Conservation (phyloP, 2,329 filamentous ascomycete species). For the Tolypocladium capitatum region DNA sequence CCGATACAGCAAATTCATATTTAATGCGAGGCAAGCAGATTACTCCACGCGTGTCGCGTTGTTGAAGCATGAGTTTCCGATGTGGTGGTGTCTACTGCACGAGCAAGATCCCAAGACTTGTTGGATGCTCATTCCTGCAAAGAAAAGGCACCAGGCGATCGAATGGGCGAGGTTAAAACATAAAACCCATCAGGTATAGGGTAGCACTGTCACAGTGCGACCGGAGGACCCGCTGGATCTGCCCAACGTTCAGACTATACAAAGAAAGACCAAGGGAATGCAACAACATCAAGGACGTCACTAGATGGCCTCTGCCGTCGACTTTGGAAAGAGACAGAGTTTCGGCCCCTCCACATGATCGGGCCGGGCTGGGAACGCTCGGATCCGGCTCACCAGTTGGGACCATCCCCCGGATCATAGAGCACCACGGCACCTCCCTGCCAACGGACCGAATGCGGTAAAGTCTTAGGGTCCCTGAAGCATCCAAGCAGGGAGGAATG, state of each 20-base stretch:
- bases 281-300: background rate
- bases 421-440: background rate
- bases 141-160: no score
- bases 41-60: background rate
- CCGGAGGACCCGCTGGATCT: no score
- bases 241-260: no score
- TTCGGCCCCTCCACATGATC: background rate
- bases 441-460: background rate
- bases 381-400: no score
- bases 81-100: background rate
- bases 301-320: background rate
- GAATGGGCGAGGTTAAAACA: no score
- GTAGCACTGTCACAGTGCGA: no score
- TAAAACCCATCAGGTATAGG: no score
- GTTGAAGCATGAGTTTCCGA: background rate
- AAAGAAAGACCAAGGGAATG: no score
- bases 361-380: background rate
- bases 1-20: background rate
- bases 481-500: background rate
- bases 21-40: background rate
- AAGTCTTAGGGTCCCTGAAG: background rate
- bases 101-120: background rate
- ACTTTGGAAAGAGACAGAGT: background rate
- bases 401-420: background rate
- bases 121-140: background rate